phyloP scores from a whole-genome alignment of 2,329 filamentous ascomycete species.

The Aureobasidium sp. region DNA sequence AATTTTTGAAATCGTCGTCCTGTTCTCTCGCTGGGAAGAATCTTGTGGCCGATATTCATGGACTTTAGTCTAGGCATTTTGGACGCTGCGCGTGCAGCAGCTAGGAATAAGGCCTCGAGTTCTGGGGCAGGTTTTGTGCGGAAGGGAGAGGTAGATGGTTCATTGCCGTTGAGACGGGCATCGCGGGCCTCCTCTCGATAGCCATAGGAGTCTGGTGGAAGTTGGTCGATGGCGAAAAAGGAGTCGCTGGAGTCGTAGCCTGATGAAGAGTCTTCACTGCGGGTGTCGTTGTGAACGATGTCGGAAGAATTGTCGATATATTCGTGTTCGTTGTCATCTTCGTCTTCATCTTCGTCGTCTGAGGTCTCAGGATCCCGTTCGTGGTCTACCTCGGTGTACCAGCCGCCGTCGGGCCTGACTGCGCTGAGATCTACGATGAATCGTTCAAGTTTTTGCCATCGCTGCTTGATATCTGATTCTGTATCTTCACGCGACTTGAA shows the following conservation, averaged over 20 bases:
- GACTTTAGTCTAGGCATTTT: neutral
- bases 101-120: neutral
- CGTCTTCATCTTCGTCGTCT: neutral
- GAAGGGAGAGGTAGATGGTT: neutral
- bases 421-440: neutral
- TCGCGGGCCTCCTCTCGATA: neutral
- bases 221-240: neutral
- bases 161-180: neutral
- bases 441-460: neutral
- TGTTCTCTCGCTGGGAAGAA: neutral
- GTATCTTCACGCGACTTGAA: neutral
- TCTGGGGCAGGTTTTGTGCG: neutral
- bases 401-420: slow-evolving; percentile 4
- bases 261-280: neutral
- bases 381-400: neutral
- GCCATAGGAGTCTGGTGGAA: neutral
- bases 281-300: neutral
- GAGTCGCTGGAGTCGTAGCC: neutral
- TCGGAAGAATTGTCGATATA: neutral
- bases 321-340: neutral
- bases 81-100: neutral
- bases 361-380: neutral
- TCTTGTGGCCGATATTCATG: neutral
- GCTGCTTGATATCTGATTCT: neutral
- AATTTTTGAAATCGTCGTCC: neutral